Evolutionary conservation across 345 rosid genomes (phyloP).

Genomic region (Rhodamnia rubescens): DNA sequence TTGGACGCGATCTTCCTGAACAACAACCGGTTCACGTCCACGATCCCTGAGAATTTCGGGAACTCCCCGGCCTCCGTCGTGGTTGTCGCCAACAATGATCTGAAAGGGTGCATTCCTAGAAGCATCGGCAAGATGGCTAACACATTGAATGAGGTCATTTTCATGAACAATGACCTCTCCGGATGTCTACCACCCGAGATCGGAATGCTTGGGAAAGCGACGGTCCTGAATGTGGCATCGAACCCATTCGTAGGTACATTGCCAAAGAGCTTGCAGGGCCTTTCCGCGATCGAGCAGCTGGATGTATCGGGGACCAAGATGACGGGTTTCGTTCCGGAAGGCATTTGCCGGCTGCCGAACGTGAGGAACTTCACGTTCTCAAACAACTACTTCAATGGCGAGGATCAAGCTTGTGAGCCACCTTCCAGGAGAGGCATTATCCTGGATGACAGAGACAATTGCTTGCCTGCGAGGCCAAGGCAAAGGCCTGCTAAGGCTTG

Average conservation of each 20-base stretch:
- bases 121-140: conserved; percentile 42
- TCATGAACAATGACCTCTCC: conserved; percentile 33
- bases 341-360: conserved; percentile 31
- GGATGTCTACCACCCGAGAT: conserved; percentile 61
- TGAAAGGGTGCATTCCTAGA: conserved; percentile 52
- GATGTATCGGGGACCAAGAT: conserved; percentile 5
- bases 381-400: conserved; percentile 42
- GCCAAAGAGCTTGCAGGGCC: conserved; percentile 16
- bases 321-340: conserved; percentile 35
- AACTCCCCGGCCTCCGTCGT: conserved; percentile 45
- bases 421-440: conserved; percentile 14
- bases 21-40: conserved; percentile 40
- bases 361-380: conserved; percentile 38
- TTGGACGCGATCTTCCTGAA: conserved; percentile 62
- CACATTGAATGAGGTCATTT: conserved; percentile 41
- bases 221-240: conserved; percentile 32
- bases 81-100: conserved; percentile 44
- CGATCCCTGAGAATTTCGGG: conserved; percentile 37
- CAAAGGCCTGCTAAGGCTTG: conserved; percentile 33
- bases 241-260: conserved; percentile 38
- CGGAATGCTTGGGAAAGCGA: conserved; percentile 35
- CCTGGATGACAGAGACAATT: conserved; percentile 32
- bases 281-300: background rate
- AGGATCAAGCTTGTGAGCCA: conserved; percentile 30
- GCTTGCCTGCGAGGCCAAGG: conserved; percentile 32